These are phyloP conservation scores for Penicillium sp. DNA, from an alignment of 2,329 filamentous ascomycete genomes.

Conservation along the genomic window DNA sequence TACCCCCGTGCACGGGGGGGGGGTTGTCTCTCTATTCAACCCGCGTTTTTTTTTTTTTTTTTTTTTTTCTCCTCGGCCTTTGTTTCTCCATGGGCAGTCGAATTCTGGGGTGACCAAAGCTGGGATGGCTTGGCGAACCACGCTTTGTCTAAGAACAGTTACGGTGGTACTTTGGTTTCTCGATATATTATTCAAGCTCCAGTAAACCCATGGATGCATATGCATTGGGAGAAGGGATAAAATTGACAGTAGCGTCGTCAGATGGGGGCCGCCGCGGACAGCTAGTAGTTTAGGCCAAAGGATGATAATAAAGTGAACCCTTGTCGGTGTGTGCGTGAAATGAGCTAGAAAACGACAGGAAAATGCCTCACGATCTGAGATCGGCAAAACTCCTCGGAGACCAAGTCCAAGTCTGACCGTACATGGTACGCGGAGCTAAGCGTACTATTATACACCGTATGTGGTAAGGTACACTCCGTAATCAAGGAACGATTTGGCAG, in stretches of 20 bases:
- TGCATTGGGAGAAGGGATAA: not conserved
- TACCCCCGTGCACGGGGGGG: not conserved
- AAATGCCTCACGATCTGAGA: conserved; percentile 39
- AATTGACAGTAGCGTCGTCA: not conserved
- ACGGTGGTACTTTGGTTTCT: not conserved
- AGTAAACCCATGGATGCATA: not conserved
- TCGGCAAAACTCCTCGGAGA: conserved; percentile 27
- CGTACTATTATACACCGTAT: not conserved
- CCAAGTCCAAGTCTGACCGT: not conserved
- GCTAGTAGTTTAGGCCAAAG: not conserved
- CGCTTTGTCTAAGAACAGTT: conserved; percentile 6
- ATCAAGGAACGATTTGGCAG: conserved; percentile 28
- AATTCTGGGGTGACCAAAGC: conserved; percentile 23
- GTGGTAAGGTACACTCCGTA: conserved; percentile 7
- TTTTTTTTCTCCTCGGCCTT: not conserved
- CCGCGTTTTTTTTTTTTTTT: not conserved
- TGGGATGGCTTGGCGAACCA: conserved; percentile 25
- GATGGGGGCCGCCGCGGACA: conserved; percentile 2
- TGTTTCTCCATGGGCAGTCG: conserved; percentile 17
- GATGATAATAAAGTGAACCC: conserved; percentile 5
- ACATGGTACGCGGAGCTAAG: not conserved
- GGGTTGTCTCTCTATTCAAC: not conserved
- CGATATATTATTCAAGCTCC: no score
- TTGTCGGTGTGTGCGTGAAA: conserved; percentile 4
- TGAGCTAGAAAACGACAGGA: conserved; percentile 16